phyloP scores from a whole-genome alignment of 2,329 filamentous ascomycete genomes.

The Aspergillus ruber region DNA sequence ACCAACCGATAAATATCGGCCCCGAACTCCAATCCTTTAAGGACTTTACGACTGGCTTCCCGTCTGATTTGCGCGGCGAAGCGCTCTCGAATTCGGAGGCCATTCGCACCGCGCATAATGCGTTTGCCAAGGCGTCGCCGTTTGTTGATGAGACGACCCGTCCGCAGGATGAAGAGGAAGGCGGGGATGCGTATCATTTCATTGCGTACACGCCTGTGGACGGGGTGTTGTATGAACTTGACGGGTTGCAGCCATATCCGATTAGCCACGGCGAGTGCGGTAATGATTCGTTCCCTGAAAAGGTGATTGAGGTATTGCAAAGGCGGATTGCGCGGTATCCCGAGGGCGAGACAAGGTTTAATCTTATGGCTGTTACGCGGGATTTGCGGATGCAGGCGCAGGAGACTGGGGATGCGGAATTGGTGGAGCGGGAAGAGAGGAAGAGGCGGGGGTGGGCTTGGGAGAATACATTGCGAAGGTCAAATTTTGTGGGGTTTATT shows the following conservation, averaged over 20 bases:
- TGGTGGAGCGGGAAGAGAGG: slow-evolving; percentile 69
- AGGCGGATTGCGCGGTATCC: slow-evolving; percentile 80
- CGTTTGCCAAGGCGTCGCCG: slow-evolving; percentile 78
- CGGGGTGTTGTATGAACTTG: slow-evolving; percentile 82
- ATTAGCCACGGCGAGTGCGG: slow-evolving; percentile 78
- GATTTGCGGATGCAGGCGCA: slow-evolving; percentile 71
- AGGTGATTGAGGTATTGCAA: slow-evolving; percentile 81
- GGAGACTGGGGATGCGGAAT: slow-evolving; percentile 76
- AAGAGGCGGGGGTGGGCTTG: slow-evolving; percentile 86
- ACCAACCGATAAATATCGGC: slow-evolving; percentile 60
- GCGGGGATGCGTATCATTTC: slow-evolving; percentile 88
- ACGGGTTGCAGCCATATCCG: slow-evolving; percentile 86
- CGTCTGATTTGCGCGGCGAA: slow-evolving; percentile 66
- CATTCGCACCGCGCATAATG: slow-evolving; percentile 78
- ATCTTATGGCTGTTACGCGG: slow-evolving; percentile 83
- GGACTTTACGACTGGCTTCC: slow-evolving; percentile 80
- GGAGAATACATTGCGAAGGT: slow-evolving; percentile 84
- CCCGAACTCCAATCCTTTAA: slow-evolving; percentile 67
- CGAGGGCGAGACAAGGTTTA: slow-evolving; percentile 84
- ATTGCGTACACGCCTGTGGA: slow-evolving; percentile 85
- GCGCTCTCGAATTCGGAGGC: slow-evolving; percentile 64
- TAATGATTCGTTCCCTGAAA: slow-evolving; percentile 64
- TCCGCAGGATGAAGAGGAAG: slow-evolving; percentile 62
- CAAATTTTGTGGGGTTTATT: slow-evolving; percentile 96
- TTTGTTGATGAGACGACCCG: slow-evolving; percentile 87